These are phyloP conservation scores for Penstemon davidsonii DNA, from an alignment of 257 asterid genomes.

Conservation along the genomic window DNA sequence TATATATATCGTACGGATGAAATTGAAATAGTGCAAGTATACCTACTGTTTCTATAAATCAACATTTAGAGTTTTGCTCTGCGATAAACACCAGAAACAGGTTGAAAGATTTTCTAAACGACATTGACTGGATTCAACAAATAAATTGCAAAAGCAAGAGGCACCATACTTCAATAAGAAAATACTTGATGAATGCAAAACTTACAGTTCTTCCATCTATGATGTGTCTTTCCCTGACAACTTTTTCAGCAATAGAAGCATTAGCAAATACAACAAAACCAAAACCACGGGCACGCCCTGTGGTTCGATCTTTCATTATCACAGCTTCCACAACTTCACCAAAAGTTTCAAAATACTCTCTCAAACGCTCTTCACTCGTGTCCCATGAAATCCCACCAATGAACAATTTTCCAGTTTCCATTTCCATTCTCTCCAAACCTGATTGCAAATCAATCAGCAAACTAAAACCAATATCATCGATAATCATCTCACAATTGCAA, in stretches of 20 bases:
- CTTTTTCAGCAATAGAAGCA: conserved; percentile 83
- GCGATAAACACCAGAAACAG: conserved; percentile 13
- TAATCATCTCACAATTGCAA: no score
- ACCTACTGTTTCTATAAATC: neutral
- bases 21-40: conserved; percentile 5
- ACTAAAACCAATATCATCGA: neutral
- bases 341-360: conserved; percentile 69
- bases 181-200: conserved; percentile 27
- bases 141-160: conserved; percentile 6
- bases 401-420: conserved; percentile 79
- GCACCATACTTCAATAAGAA: conserved; percentile 10
- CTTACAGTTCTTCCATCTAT: conserved; percentile 93
- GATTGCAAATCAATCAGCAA: conserved; percentile 34
- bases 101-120: neutral
- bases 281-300: conserved; percentile 97
- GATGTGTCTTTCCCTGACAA: conserved; percentile 74
- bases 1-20: neutral
- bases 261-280: conserved; percentile 84
- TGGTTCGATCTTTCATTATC: conserved; percentile 88
- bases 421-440: conserved; percentile 65
- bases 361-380: conserved; percentile 81
- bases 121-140: neutral
- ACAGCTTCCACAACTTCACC: conserved; percentile 88
- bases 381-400: conserved; percentile 99
- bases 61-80: conserved; percentile 14